phyloP scores from a whole-genome alignment of 345 rosid genomes.

The Physaria fendleri region DNA sequence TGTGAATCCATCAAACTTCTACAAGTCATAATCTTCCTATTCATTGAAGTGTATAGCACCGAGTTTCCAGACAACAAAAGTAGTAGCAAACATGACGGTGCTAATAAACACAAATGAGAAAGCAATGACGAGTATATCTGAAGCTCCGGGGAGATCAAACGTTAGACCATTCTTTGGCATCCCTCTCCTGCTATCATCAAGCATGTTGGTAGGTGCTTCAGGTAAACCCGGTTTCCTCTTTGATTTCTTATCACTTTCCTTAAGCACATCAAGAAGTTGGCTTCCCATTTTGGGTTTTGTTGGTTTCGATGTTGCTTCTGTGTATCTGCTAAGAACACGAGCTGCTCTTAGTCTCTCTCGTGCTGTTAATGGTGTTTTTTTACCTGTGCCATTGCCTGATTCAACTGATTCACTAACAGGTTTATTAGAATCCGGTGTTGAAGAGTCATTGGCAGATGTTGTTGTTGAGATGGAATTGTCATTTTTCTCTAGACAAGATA shows the following conservation, averaged over 20 bases:
- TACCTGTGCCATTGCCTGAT: slow-evolving; percentile 37
- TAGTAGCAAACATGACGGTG: slow-evolving; percentile 82
- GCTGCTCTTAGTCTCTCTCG: slow-evolving; percentile 86
- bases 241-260: slow-evolving; percentile 59
- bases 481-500: slow-evolving; percentile 37
- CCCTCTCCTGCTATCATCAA: slow-evolving; percentile 88
- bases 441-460: slow-evolving; percentile 7
- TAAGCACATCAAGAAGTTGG: slow-evolving; percentile 63
- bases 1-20: background rate
- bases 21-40: slow-evolving; percentile 25
- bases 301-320: slow-evolving; percentile 52
- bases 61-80: slow-evolving; percentile 81
- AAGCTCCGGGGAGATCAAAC: slow-evolving; percentile 68
- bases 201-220: slow-evolving; percentile 78
- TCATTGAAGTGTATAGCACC: slow-evolving; percentile 92
- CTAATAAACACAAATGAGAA: slow-evolving; percentile 79
- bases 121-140: slow-evolving; percentile 55
- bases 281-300: slow-evolving; percentile 61
- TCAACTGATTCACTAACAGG: slow-evolving; percentile 24
- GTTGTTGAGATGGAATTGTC: slow-evolving; percentile 27
- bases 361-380: slow-evolving; percentile 61
- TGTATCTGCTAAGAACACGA: slow-evolving; percentile 57
- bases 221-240: slow-evolving; percentile 72
- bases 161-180: slow-evolving; percentile 70
- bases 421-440: slow-evolving; percentile 19